phyloP scores from a whole-genome alignment of 2,329 filamentous ascomycete species.

The Pyrenochaeta sp. region DNA sequence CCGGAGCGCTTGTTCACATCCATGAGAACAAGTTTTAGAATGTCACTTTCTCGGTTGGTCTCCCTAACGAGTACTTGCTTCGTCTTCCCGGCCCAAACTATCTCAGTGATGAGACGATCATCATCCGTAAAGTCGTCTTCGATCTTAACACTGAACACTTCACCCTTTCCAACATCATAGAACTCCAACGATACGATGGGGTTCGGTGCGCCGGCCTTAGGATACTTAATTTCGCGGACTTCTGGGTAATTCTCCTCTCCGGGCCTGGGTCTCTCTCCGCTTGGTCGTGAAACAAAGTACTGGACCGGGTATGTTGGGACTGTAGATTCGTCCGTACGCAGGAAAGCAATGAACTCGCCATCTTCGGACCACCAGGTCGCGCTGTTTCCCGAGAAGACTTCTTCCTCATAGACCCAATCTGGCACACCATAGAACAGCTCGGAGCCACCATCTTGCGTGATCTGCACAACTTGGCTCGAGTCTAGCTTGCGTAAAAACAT shows the following conservation, averaged over 20 bases:
- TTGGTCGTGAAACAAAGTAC: constrained; percentile 89
- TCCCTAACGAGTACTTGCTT: constrained; percentile 85
- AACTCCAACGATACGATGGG: constrained; percentile 88
- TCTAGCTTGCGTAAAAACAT: constrained; percentile 78
- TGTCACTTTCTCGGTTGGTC: constrained; percentile 92
- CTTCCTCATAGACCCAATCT: constrained; percentile 95
- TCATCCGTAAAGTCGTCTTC: constrained; percentile 80
- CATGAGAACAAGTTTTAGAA: constrained; percentile 86
- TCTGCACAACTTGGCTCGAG: constrained; percentile 68
- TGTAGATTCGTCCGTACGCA: constrained; percentile 90
- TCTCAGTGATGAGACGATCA: constrained; percentile 89
- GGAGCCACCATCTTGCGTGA: constrained; percentile 86
- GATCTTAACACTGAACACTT: constrained; percentile 82
- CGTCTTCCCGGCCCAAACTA: constrained; percentile 81
- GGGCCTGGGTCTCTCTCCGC: constrained; percentile 70
- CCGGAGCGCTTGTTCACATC: constrained; percentile 78
- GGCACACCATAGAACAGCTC: constrained; percentile 95
- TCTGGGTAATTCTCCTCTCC: constrained; percentile 92
- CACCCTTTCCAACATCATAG: constrained; percentile 80
- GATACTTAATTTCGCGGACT: constrained; percentile 92
- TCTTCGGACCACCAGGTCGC: constrained; percentile 96
- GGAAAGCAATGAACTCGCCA: constrained; percentile 87
- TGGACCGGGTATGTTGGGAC: constrained; percentile 93
- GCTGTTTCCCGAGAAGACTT: constrained; percentile 80
- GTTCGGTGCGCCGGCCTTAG: constrained; percentile 93